Base-by-base conservation (phyloP, 2,329 filamentous ascomycete species). In the Beauveria asiatica region DNA sequence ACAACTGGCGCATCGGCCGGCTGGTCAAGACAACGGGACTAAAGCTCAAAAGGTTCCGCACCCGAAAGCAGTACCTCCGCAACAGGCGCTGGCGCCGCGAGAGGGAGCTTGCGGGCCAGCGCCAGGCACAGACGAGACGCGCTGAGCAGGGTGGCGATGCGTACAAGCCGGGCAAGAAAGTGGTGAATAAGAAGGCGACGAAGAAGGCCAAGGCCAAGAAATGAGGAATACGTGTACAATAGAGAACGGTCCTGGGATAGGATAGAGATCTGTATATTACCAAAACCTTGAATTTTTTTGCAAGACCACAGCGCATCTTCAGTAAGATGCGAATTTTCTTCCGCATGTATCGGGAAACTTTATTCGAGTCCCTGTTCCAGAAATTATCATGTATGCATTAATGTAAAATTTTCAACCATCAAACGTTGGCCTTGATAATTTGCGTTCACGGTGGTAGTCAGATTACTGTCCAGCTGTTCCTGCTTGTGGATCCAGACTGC, bases 1-100 rank as follows among this genome's bases (percentile, higher is more conserved):
- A 82, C 67, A 84, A 82, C 73, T 83, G 80, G 77, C 75, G 78
- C 27, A 81, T 85, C 52, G 83, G 83, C 13, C 76, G 78, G 10
- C 73, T 85, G 52, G 77, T 80, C 56, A 75, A 74, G 65, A 80
- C 80, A 63, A 81, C 80, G 67, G 76, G 77, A 21, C 74, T 78
- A 60, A 73, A 78, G 60, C 76, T 78, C 25, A 80, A 77, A 63
- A 75, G 78, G 59, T 78, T 80, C 68, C 73, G 76, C 23, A 80
- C 80, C 62, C 74, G 82, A 51, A 80, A 79, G 69, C 75, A 78
- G 64, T 76, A 73, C 67, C 74, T 82, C 67, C 71, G 80, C 48
- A 71, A 76, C 58, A 67, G 75, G 53, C 66, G 76, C 57, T 78
- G 75, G 74, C 73, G 73, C 59, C 67, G 73, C 19, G 76, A 78